Conservation (phyloP, 805 yeast genomes). For the Nakazawaea wickerhamii region DNA sequence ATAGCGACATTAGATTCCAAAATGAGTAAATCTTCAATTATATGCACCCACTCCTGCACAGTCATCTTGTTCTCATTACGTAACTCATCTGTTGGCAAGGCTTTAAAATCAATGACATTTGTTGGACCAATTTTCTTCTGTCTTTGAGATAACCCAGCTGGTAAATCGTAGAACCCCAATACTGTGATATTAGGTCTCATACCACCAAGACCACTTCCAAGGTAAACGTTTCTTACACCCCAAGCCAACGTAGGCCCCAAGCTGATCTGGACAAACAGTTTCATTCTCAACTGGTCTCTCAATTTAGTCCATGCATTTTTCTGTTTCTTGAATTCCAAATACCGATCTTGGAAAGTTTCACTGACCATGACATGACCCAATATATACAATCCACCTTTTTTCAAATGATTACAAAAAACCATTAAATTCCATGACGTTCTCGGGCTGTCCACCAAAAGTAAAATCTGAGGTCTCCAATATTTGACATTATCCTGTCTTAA, state of each 20-base stretch:
- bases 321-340: conserved; percentile 65
- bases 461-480: conserved; percentile 96
- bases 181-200: conserved; percentile 97
- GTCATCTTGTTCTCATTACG: conserved; percentile 64
- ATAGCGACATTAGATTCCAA: conserved; percentile 91
- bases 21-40: conserved; percentile 82
- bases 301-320: conserved; percentile 78
- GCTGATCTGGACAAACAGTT: conserved; percentile 92
- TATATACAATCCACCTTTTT: conserved; percentile 91
- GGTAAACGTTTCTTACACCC: conserved; percentile 90
- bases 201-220: conserved; percentile 97
- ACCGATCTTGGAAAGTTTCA: conserved; percentile 55
- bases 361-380: conserved; percentile 86
- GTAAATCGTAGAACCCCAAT: conserved; percentile 73
- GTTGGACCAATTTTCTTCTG: neutral
- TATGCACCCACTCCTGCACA: conserved; percentile 83
- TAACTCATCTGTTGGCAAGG: conserved; percentile 75
- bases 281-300: conserved; percentile 70
- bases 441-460: conserved; percentile 86
- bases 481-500: conserved; percentile 89
- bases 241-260: conserved; percentile 84
- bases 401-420: conserved; percentile 87
- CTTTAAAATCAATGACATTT: conserved; percentile 29
- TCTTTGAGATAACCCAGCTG: conserved; percentile 19
- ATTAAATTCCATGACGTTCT: conserved; percentile 88